phyloP scores from a whole-genome alignment of 2,329 filamentous ascomycete genomes.

The Talaromyces atroroseus region DNA sequence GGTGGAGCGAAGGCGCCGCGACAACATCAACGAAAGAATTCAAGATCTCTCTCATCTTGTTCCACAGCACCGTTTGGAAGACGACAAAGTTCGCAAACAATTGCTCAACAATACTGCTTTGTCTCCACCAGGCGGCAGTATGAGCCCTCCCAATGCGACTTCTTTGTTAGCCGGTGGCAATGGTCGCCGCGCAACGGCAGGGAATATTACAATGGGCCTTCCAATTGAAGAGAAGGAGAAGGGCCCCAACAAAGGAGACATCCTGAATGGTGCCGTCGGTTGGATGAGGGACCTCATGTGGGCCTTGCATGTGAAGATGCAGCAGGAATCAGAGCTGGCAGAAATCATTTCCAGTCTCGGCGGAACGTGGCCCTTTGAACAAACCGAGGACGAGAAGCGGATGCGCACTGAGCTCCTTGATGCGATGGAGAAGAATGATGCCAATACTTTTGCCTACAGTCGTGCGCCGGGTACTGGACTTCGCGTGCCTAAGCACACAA shows the following conservation, averaged over 20 bases:
- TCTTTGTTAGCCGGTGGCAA: slow-evolving; percentile 81
- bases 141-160: slow-evolving; percentile 56
- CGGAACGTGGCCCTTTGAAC: slow-evolving; percentile 70
- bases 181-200: slow-evolving; percentile 70
- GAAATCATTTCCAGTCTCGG: slow-evolving; percentile 68
- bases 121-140: slow-evolving; percentile 69
- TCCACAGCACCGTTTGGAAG: slow-evolving; percentile 84
- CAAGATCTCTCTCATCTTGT: slow-evolving; percentile 93
- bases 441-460: slow-evolving; percentile 73
- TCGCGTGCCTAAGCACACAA: slow-evolving; percentile 87
- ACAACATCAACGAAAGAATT: slow-evolving; percentile 98
- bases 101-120: slow-evolving; percentile 87
- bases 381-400: slow-evolving; percentile 85
- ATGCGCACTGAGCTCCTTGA: slow-evolving; percentile 93
- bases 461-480: slow-evolving; percentile 77
- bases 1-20: slow-evolving; percentile 86
- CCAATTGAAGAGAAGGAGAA: slow-evolving; percentile 97
- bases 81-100: slow-evolving; percentile 94
- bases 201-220: slow-evolving; percentile 85
- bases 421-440: slow-evolving; percentile 74
- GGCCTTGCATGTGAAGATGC: slow-evolving; percentile 83
- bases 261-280: slow-evolving; percentile 91
- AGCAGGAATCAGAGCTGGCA: slow-evolving; percentile 81
- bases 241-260: slow-evolving; percentile 97
- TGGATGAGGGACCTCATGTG: slow-evolving; percentile 99